phyloP scores from a whole-genome alignment of 176 grass and related monocot species.

The Oryza punctata region DNA sequence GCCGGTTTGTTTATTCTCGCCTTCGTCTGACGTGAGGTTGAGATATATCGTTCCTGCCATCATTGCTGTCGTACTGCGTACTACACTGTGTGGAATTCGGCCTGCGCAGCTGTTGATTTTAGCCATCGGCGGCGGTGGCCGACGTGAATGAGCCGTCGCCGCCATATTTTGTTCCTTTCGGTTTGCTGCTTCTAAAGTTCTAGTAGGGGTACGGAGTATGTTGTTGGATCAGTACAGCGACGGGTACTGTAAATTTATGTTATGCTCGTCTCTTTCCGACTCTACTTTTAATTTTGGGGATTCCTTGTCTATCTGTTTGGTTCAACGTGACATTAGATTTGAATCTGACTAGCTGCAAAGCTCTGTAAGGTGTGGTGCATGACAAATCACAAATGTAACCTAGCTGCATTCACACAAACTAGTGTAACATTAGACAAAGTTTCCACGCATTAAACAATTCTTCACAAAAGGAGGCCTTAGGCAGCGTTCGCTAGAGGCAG shows the following conservation, averaged over 20 bases:
- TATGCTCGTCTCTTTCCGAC: background rate
- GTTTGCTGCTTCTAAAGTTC: background rate
- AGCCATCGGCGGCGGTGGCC: background rate
- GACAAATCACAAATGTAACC: background rate
- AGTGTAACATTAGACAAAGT: background rate
- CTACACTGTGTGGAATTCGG: background rate
- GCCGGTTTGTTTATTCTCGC: background rate
- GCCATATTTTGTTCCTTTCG: background rate
- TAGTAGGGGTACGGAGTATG: background rate
- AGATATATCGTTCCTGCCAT: background rate
- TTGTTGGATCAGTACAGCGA: background rate
- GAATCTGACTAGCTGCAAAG: background rate
- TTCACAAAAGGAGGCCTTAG: background rate
- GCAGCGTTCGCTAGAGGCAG: no score
- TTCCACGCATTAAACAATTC: no score
- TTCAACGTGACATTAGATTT: background rate
- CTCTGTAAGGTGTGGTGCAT: background rate
- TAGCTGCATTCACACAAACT: background rate
- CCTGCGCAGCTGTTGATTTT: constrained; percentile 6
- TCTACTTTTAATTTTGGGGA: background rate
- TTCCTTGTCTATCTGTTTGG: background rate
- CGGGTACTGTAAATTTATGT: background rate
- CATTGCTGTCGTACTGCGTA: background rate
- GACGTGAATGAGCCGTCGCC: constrained; percentile 8
- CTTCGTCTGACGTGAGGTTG: background rate